phyloP scores from a whole-genome alignment of 176 grass and related monocot species.

The Raddia guianensis region DNA sequence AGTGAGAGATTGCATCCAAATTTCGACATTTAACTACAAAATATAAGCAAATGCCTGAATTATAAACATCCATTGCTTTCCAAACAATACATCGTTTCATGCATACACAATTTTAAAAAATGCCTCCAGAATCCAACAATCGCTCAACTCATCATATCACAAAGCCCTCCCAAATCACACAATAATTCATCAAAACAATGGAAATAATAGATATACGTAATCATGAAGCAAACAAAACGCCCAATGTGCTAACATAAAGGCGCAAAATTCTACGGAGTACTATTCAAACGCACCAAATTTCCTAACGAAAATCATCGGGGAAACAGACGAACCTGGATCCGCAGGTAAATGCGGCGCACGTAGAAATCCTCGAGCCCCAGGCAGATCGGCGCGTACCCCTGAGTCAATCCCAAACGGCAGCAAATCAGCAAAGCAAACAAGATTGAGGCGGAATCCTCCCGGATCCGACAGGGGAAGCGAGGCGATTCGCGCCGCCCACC shows the following conservation, averaged over 20 bases:
- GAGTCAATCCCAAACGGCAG: conserved; percentile 9
- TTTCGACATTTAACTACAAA: neutral
- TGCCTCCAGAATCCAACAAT: neutral
- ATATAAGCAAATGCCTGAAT: neutral
- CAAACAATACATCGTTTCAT: neutral
- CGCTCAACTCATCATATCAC: neutral
- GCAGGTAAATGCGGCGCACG: conserved; percentile 70
- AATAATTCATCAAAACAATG: neutral
- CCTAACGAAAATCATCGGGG: neutral
- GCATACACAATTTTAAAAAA: neutral
- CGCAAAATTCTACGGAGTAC: neutral
- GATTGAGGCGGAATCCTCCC: neutral
- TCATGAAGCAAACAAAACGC: neutral
- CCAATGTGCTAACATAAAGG: neutral
- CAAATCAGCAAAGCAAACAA: conserved; percentile 13
- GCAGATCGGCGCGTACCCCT: conserved; percentile 85
- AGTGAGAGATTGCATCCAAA: neutral
- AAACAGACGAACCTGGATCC: conserved; percentile 55
- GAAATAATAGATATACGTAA: neutral
- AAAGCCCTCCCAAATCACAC: conserved; percentile 1
- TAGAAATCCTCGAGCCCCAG: conserved; percentile 89
- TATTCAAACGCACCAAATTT: neutral
- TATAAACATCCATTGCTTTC: neutral
- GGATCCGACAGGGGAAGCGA: neutral
- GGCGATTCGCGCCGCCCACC: conserved; percentile 33